phyloP scores from a whole-genome alignment of 257 asterid species.

The Ilex asprella region DNA sequence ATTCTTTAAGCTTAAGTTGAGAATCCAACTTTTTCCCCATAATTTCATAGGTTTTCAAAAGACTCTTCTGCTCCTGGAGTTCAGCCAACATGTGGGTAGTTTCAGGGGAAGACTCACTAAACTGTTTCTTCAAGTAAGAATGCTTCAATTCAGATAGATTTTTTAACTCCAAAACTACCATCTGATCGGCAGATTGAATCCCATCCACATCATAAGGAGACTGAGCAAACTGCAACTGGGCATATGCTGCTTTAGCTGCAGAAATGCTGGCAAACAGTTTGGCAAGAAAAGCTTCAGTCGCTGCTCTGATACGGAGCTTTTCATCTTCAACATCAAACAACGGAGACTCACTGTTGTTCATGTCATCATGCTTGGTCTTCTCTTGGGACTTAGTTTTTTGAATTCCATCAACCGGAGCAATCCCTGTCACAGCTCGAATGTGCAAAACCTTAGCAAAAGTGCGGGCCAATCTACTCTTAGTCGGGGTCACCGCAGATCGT shows the following conservation, averaged over 20 bases:
- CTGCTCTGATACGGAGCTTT: constrained; percentile 18
- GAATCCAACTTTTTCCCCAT: constrained; percentile 62
- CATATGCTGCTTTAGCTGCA: constrained; percentile 67
- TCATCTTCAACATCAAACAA: constrained; percentile 18
- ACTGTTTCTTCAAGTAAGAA: constrained; percentile 45
- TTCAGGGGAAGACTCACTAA: constrained; percentile 47
- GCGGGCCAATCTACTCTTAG: constrained; percentile 48
- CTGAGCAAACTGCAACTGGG: constrained; percentile 63
- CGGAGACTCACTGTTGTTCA: constrained; percentile 8
- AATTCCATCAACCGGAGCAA: constrained; percentile 24
- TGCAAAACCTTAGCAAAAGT: constrained; percentile 60
- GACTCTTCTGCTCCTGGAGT: constrained; percentile 55
- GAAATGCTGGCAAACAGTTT: constrained; percentile 64
- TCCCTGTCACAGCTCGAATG: constrained; percentile 36
- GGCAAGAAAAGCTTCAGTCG: constrained; percentile 55
- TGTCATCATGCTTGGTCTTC: constrained; percentile 20
- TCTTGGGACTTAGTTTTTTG: constrained; percentile 20
- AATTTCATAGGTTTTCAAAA: constrained; percentile 50
- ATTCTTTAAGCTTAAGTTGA: constrained; percentile 62
- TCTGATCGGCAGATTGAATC: constrained; percentile 64
- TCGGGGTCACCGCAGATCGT: constrained; percentile 34
- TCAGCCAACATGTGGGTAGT: constrained; percentile 42
- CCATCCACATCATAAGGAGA: constrained; percentile 78
- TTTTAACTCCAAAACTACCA: constrained; percentile 53
- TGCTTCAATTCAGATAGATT: constrained; percentile 65